phyloP scores from a whole-genome alignment of 2,329 filamentous ascomycete species.

The Calonectria ilicicola region DNA sequence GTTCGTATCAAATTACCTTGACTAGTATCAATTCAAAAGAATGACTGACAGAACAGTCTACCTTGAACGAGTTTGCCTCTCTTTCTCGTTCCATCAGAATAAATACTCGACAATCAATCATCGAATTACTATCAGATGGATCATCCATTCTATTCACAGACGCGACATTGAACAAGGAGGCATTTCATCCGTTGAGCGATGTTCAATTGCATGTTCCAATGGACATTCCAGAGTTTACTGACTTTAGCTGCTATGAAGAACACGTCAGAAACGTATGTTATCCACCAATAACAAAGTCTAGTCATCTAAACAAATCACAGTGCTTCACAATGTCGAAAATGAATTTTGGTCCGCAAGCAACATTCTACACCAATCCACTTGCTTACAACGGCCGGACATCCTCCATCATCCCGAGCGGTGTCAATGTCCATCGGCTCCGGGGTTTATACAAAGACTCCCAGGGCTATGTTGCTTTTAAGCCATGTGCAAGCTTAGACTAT shows the following conservation, averaged over 20 bases:
- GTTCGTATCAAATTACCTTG: background rate
- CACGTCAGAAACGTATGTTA: background rate
- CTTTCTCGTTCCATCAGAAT: background rate
- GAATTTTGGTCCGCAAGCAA: background rate
- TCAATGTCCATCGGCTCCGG: background rate
- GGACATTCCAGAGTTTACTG: background rate
- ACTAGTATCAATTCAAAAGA: background rate
- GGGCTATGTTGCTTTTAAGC: background rate
- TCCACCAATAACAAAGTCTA: background rate
- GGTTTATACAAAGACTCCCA: background rate
- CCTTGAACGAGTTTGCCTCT: background rate
- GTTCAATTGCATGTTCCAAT: background rate
- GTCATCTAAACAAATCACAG: background rate
- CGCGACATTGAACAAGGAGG: background rate
- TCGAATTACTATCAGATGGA: background rate
- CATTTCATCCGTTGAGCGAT: background rate
- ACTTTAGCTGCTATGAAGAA: background rate
- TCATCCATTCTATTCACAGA: background rate
- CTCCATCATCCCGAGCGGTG: background rate
- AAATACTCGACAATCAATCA: background rate
- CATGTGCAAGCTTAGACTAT: background rate
- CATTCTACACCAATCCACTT: background rate
- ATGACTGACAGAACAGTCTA: background rate
- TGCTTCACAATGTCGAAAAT: background rate
- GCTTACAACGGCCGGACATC: background rate